Evolutionary conservation across 306 rosid genomes (phyloP), one percentile per base, ranked within the genome.

Genomic region (Cucurbita moschata): DNA sequence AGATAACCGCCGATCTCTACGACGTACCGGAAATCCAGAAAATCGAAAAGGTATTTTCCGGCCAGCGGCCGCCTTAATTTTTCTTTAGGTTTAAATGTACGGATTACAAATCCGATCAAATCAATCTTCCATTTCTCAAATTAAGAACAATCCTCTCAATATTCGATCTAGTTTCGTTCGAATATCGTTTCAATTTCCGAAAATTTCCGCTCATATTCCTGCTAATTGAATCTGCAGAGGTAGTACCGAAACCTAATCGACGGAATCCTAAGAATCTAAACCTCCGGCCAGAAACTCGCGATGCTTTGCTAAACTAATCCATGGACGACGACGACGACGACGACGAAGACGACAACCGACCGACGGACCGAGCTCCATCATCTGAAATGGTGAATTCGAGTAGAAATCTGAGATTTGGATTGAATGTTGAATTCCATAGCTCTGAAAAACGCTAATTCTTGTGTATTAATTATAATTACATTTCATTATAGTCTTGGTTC

Each of bases 1-100:
- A 91, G 79, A 71, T 94, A 49, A 76, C 92, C 18, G 80, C 87
- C 23, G 96, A 89, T 81, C 53, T 78, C 1, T 94, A 94, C 84
- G 90, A 87, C 73, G 88, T 88, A 55, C 81, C 85, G 1, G 96
- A 91, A 43, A 53, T 53, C 35, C 61, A 83, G 14, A 90, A 93
- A 37, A 85, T 65, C 75, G 75, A 79, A 82, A 90, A 88, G 95
- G 98, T 92, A 75, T 10, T 42, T 30, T 9, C 37, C 39, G 50
- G 52, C 15, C 6, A 10, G 0, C 15, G 23, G 10, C 11, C 51
- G 35, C 38, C 37, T 18, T 19, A 9, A 19, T 44, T 44, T 66
- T 59, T 38, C n/a, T 18, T 5, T 64, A 5, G 21, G 43, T 64
- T 40, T 0, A 42, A 60, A 60, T 60, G 46, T 37, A 58, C 43